These are phyloP conservation scores for Asclepias syriaca DNA, from an alignment of 257 asterid species.

Conservation along the genomic window DNA sequence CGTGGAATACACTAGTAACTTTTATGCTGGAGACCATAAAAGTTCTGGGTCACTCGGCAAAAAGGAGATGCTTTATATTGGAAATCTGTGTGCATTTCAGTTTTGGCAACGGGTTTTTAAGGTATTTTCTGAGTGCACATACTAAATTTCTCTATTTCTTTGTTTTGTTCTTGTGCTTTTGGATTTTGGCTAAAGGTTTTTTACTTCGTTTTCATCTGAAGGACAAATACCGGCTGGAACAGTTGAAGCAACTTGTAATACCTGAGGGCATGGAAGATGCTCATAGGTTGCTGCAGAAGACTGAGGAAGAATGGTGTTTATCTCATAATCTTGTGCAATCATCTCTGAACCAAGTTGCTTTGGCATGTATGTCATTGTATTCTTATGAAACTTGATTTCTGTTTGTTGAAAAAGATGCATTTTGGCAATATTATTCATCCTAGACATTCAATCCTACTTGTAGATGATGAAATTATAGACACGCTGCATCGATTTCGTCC, in stretches of 20 bases:
- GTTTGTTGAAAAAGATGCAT: constrained; percentile 4
- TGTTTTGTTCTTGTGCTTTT: constrained; percentile 5
- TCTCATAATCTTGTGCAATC: constrained; percentile 72
- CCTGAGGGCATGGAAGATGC: constrained; percentile 32
- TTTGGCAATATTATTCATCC: not conserved
- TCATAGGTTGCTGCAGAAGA: constrained; percentile 29
- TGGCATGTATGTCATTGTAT: constrained; percentile 51
- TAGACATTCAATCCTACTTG: constrained; percentile 20
- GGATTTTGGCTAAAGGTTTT: constrained; percentile 11
- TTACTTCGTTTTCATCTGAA: constrained; percentile 30
- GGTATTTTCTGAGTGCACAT: constrained; percentile 32
- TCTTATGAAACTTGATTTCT: constrained; percentile 1
- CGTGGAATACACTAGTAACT: constrained; percentile 48
- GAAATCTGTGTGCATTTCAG: constrained; percentile 71
- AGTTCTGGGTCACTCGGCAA: constrained; percentile 50
- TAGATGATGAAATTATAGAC: constrained; percentile 78
- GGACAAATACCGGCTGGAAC: constrained; percentile 67
- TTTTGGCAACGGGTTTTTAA: constrained; percentile 84
- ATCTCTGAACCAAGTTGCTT: constrained; percentile 70
- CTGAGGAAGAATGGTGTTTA: constrained; percentile 91
- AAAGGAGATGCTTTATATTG: constrained; percentile 63
- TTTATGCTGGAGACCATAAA: constrained; percentile 41
- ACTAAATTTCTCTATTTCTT: not conserved
- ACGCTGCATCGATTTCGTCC: constrained; percentile 84
- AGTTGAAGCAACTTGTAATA: constrained; percentile 42